These are phyloP conservation scores for Candida jianshihensis DNA, from an alignment of 805 yeast genomes.

Conservation along the genomic window DNA sequence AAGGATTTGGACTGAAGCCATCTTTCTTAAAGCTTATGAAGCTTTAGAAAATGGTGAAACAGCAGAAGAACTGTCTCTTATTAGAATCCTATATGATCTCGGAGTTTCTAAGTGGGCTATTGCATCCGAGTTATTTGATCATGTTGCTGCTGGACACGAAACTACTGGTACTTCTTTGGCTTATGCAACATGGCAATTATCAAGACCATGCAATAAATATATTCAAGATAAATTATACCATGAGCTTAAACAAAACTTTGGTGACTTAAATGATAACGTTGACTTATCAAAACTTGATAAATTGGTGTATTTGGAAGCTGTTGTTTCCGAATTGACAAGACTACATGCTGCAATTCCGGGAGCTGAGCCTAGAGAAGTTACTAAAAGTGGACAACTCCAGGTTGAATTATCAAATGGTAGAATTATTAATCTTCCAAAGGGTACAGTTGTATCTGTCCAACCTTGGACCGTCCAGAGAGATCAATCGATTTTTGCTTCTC, in stretches of 20 bases:
- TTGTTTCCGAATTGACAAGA: constrained; percentile 53
- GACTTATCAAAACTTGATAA: constrained; percentile 39
- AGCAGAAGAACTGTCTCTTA: constrained; percentile 11
- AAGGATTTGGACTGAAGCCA: constrained; percentile 37
- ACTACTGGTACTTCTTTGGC: constrained; percentile 65
- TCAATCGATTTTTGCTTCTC: constrained; percentile 35
- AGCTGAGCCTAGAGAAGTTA: constrained; percentile 55
- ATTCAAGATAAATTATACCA: constrained; percentile 40
- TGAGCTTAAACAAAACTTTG: constrained; percentile 38
- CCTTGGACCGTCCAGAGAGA: constrained; percentile 61
- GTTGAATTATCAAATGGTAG: constrained; percentile 15
- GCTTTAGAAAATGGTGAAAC: constrained; percentile 14
- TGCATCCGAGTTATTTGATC: constrained; percentile 51
- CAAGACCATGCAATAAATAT: constrained; percentile 37
- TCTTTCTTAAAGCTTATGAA: constrained; percentile 20
- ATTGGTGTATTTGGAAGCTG: constrained; percentile 52
- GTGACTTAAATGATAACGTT: constrained; percentile 18
- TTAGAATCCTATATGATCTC: constrained; percentile 15
- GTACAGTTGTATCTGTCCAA: constrained; percentile 53
- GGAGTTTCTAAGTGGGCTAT: constrained; percentile 26
- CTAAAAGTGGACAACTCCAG: constrained; percentile 18
- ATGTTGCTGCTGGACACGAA: constrained; percentile 72
- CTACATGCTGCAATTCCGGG: constrained; percentile 71
- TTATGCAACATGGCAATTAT: constrained; percentile 51
- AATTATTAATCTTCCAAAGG: constrained; percentile 36